A percentile compares a stretch with the other conserved stretches of the same genome.
Evolutionary conservation across 2,329 filamentous ascomycete species (phyloP).

Genomic region (Epichloe elymi): DNA sequence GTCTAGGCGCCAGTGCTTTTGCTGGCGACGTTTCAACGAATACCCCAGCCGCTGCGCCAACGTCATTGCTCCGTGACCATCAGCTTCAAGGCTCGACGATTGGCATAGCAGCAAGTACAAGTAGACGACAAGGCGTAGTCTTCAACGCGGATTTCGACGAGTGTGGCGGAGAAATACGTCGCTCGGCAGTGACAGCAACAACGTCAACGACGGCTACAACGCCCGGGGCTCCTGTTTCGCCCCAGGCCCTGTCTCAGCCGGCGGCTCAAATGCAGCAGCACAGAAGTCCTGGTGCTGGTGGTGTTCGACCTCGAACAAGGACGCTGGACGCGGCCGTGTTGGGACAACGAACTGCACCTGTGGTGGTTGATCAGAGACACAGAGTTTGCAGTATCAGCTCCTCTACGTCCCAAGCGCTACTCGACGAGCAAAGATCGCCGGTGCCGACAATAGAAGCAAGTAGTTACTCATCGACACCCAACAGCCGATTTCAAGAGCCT

Average conservation of each 20-base stretch:
- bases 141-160: slow-evolving; percentile 44
- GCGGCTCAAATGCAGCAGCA: slow-evolving; percentile 13
- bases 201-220: neutral
- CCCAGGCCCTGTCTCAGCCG: slow-evolving; percentile 1
- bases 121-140: slow-evolving; percentile 44
- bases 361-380: slow-evolving; percentile 39
- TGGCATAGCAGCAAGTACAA: slow-evolving; percentile 22
- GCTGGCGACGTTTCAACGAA: slow-evolving; percentile 9
- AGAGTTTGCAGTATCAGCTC: slow-evolving; percentile 61
- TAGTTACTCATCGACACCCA: slow-evolving; percentile 27
- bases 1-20: slow-evolving; percentile 12
- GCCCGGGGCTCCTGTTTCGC: neutral
- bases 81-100: slow-evolving; percentile 21
- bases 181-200: slow-evolving; percentile 17
- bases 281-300: slow-evolving; percentile 18
- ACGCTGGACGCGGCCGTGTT: slow-evolving; percentile 45
- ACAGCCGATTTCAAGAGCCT: slow-evolving; percentile 22
- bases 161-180: slow-evolving; percentile 17
- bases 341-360: slow-evolving; percentile 26
- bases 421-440: slow-evolving; percentile 33
- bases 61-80: slow-evolving; percentile 13
- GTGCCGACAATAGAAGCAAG: slow-evolving; percentile 29
- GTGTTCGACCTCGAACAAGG: slow-evolving; percentile 39
- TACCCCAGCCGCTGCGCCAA: neutral
- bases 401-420: slow-evolving; percentile 38